Evolutionary conservation across 345 rosid genomes (phyloP), one percentile per base, ranked within the genome.

Genomic region (Lepidium aucheri): DNA sequence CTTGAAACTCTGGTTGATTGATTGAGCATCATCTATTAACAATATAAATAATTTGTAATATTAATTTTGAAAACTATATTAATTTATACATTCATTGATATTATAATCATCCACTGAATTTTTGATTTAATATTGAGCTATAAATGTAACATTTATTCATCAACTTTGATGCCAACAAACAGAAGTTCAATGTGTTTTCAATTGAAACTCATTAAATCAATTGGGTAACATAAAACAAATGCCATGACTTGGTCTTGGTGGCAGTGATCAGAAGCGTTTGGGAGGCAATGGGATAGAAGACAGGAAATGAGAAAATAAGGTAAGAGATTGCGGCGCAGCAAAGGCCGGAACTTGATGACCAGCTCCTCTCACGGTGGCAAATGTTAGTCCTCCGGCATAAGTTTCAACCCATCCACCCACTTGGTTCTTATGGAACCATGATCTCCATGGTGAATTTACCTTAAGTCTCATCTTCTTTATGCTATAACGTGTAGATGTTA

Each of bases 401-500:
- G 65, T 79, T 79, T 85, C 85, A 47, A 80, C 84, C 95, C 97
- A 81, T 8, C 97, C 97, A 53, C 72, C 90, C 60, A 85, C 95
- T 73, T 90, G 86, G 30, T 18, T 68, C 54, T 77, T 76, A 65
- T 90, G 77, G 69, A 81, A 83, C 95, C 97, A 90, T 39, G 90
- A 81, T 70, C 88, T 79, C 97, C 95, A 90, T 32, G 82, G 79
- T 44, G 75, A 78, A 38, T 67, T 49, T 7, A 80, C 68, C 38
- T 67, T 77, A 17, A 84, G 44, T 16, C 80, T 68, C 74, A 87
- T 66, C 63, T 80, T 81, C 38, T 80, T 86, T 66, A 90, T 67
- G 71, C 85, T 79, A 68, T 84, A 87, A 32, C 92, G 82, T 7
- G 89, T 90, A 22, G 88, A 74, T 34, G 95, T 87, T 56, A 87